Evolutionary conservation across 2,329 filamentous ascomycete species (phyloP).

Genomic region (Microsporum audouinii): DNA sequence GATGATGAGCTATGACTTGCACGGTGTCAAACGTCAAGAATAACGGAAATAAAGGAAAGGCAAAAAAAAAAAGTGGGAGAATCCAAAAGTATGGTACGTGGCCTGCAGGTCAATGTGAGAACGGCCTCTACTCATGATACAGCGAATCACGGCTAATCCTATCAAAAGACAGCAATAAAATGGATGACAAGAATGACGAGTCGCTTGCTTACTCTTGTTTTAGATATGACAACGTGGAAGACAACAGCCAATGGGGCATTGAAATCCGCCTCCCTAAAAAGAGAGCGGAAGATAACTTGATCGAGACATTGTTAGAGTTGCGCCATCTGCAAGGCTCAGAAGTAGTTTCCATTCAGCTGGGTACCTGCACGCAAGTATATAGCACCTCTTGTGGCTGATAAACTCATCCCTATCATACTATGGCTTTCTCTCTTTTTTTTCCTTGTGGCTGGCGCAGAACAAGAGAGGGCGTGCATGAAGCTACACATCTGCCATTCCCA

Average conservation of each 20-base stretch:
- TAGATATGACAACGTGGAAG: neutral
- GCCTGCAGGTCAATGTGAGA: too few species aligned
- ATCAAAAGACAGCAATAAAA: neutral
- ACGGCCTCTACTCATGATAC: neutral
- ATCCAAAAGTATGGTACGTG: neutral
- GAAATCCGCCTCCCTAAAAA: neutral
- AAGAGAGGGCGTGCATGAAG: neutral
- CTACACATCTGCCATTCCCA: neutral
- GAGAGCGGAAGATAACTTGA: neutral
- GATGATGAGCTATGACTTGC: neutral
- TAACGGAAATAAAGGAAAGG: neutral
- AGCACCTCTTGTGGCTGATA: neutral
- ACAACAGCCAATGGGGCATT: neutral
- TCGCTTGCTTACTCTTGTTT: neutral
- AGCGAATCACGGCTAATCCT: neutral
- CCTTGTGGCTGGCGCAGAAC: neutral
- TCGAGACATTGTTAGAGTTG: conserved; percentile 1
- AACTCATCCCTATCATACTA: neutral
- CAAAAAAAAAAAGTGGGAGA: neutral
- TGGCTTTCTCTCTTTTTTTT: neutral
- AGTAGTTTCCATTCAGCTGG: conserved; percentile 1
- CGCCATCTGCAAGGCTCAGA: neutral
- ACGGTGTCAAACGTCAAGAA: neutral
- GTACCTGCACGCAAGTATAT: neutral
- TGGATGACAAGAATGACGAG: neutral